A percentile compares a stretch with the other conserved stretches of the same genome.
These are phyloP conservation scores for Scopulariopsis brevicaulis DNA, from an alignment of 2,329 filamentous ascomycete species.

Conservation along the genomic window DNA sequence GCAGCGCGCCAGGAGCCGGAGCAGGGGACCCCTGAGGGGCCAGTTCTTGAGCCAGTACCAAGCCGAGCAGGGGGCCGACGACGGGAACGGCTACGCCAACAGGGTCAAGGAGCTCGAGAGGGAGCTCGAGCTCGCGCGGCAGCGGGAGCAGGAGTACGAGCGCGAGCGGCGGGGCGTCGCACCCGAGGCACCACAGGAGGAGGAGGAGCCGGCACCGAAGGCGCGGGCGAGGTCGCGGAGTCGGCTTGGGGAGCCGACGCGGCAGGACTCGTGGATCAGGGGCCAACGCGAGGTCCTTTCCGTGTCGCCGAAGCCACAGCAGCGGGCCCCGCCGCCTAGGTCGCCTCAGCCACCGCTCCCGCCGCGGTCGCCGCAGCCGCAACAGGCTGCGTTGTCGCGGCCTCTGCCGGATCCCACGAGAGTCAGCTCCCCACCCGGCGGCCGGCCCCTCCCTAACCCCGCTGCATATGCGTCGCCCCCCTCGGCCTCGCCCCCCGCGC, in stretches of 20 bases:
- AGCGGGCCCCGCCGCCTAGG: constrained; percentile 16
- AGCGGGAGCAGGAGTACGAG: constrained; percentile 54
- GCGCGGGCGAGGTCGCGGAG: constrained; percentile 26
- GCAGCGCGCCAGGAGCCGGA: constrained; percentile 46
- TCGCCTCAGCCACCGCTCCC: constrained; percentile 7
- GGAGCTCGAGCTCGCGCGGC: constrained; percentile 49
- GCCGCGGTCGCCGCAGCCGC: constrained; percentile 15
- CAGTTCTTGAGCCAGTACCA: constrained; percentile 85
- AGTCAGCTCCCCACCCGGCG: constrained; percentile 12
- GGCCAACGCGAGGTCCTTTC: constrained; percentile 55
- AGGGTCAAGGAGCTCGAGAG: constrained; percentile 74
- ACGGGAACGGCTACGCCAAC: constrained; percentile 40
- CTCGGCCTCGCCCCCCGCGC: not conserved
- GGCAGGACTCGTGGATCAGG: constrained; percentile 52
- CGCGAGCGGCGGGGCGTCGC: constrained; percentile 31
- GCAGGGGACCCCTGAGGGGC: constrained; percentile 61
- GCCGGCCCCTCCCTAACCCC: constrained; percentile 44
- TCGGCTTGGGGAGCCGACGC: constrained; percentile 26
- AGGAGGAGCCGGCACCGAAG: constrained; percentile 1
- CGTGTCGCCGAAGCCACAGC: constrained; percentile 26
- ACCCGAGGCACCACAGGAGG: constrained; percentile 18
- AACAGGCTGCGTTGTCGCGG: constrained; percentile 12
- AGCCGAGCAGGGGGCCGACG: constrained; percentile 46
- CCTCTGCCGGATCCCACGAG: constrained; percentile 29
- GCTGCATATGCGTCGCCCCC: constrained; percentile 15